phyloP scores from a whole-genome alignment of 2,329 filamentous ascomycete genomes.

The Xylaria sp. region DNA sequence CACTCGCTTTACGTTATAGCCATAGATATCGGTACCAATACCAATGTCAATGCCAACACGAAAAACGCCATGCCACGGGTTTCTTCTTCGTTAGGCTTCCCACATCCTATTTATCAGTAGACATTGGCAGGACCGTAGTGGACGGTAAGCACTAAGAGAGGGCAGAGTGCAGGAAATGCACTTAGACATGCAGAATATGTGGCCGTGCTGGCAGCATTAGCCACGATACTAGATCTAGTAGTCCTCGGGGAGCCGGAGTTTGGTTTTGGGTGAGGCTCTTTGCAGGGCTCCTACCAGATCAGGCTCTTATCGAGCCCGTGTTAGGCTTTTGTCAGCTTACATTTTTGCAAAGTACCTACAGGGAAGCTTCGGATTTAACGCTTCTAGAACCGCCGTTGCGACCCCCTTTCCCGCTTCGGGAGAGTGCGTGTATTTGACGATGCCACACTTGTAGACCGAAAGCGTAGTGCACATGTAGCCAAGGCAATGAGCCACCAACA shows the following conservation, averaged over 20 bases:
- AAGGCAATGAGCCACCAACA: too few relatives aligned
- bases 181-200: constrained; percentile 13
- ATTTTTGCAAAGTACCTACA: constrained; percentile 1
- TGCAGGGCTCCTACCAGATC: background rate
- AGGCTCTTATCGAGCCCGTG: background rate
- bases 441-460: too few relatives aligned
- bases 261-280: constrained; percentile 6
- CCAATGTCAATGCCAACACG: background rate
- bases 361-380: background rate
- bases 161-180: background rate
- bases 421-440: too few relatives aligned
- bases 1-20: constrained; percentile 12
- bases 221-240: background rate
- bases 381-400: background rate
- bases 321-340: constrained; percentile 4
- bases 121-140: background rate
- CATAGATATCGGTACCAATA: constrained; percentile 3
- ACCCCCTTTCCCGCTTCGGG: too few relatives aligned
- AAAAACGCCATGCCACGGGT: background rate
- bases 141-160: constrained; percentile 6
- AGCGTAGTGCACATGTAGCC: too few relatives aligned
- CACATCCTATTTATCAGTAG: background rate
- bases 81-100: background rate
- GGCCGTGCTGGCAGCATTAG: constrained; percentile 13
- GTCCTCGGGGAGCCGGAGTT: background rate